Conservation (phyloP, 345 rosid species). For the Jatropha curcas region DNA sequence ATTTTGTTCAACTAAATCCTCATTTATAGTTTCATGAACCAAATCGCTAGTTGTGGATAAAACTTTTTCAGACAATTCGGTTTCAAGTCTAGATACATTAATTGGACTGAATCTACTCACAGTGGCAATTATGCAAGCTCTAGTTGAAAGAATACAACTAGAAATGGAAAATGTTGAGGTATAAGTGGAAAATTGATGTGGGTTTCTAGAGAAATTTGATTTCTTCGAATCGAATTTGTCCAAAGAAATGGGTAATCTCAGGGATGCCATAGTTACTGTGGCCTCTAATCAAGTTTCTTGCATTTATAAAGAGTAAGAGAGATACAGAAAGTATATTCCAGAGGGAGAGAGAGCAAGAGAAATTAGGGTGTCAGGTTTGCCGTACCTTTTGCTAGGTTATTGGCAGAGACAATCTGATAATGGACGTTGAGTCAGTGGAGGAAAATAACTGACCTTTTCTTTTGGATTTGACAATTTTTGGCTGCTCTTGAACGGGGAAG, state of each 20-base stretch:
- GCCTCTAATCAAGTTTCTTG: not conserved
- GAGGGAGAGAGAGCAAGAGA: not conserved
- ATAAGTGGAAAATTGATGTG: conserved; percentile 41
- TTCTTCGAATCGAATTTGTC: conserved; percentile 57
- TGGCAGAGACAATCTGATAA: conserved; percentile 1
- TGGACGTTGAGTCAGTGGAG: conserved; percentile 17
- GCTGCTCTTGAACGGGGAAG: not conserved
- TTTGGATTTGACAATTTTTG: not conserved
- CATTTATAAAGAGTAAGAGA: not conserved
- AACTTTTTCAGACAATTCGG: conserved; percentile 34
- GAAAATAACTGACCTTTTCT: not conserved
- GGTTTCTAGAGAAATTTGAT: conserved; percentile 39
- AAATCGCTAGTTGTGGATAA: conserved; percentile 21
- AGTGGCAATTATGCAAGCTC: conserved; percentile 35
- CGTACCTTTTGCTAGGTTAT: conserved; percentile 1
- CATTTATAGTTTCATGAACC: conserved; percentile 14
- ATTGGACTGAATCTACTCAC: conserved; percentile 37
- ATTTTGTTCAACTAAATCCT: conserved; percentile 25
- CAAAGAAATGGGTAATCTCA: conserved; percentile 42
- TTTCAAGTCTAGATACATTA: conserved; percentile 41
- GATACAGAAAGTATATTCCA: not conserved
- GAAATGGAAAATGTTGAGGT: conserved; percentile 41
- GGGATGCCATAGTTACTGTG: conserved; percentile 47
- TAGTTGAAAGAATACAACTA: conserved; percentile 24
- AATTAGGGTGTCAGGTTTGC: not conserved